These are phyloP conservation scores for Prinsepia uniflora DNA, from an alignment of 306 rosid genomes.

Conservation along the genomic window DNA sequence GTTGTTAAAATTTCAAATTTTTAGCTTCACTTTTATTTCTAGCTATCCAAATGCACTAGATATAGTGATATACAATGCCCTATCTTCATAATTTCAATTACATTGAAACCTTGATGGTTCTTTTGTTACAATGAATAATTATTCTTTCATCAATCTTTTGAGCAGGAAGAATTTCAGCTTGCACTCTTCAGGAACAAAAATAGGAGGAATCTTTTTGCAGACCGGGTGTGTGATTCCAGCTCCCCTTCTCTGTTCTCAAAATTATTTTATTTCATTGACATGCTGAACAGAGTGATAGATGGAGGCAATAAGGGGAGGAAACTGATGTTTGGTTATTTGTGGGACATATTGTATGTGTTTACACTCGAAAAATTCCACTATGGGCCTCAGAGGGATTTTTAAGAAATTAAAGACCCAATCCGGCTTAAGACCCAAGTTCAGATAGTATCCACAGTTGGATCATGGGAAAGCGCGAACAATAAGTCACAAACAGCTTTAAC, in stretches of 20 bases:
- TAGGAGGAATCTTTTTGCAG: constrained; percentile 67
- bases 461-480: too few species aligned
- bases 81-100: not conserved
- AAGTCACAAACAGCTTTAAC: too few species aligned
- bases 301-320: not conserved
- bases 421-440: too few species aligned
- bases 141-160: not conserved
- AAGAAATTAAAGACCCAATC: too few species aligned
- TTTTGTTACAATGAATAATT: not conserved
- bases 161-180: constrained; percentile 91
- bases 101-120: not conserved
- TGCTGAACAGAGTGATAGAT: constrained; percentile 3
- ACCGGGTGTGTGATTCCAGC: constrained; percentile 53
- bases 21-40: not conserved
- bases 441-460: too few species aligned
- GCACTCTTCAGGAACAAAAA: constrained; percentile 72
- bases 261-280: not conserved
- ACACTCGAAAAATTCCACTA: too few species aligned
- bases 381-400: too few species aligned
- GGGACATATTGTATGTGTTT: not conserved
- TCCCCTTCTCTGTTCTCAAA: not conserved
- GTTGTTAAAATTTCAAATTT: constrained; percentile 2
- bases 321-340: not conserved
- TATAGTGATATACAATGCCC: too few species aligned
- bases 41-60: not conserved